Base-by-base conservation (phyloP, 179 eudicot species). In the Beta lomatogona region DNA sequence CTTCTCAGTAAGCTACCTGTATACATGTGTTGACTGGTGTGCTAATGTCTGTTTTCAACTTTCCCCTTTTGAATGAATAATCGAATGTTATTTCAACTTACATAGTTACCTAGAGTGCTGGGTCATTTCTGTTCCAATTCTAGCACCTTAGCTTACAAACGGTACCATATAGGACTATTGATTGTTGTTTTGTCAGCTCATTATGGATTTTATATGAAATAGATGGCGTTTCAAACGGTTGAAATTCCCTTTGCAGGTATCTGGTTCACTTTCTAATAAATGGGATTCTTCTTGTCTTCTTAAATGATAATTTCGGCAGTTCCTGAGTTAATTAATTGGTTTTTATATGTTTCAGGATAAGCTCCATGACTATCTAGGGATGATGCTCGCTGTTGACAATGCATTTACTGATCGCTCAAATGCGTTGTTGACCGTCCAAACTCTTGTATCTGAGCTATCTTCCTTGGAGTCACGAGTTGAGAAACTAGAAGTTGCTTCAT, bases 321-420 rank as follows among this genome's bases (percentile, higher is more conserved):
- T 10, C 31, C n/a, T 15, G n/a, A 15, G 21, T 50, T 18, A 50
- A 18, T n/a, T 9, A 45, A n/a, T 77, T 53, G 15, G 44, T 16
- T 59, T 45, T 52, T 50, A 28, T 81, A 36, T 80, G 9, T 85
- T 87, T 79, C 94, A 95, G 99, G 99, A 94, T 79, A 91, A 91
- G 64, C 90, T 95, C 80, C 99, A 92, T 84, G 99, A 95, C 73
- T 89, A 95, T 82, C 84, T 95, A 77, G 98, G 98, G 76, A 83
- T 95, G 85, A 94, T 94, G 97, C 80, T 95, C 73, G 92, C 95
- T 31, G 92, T 90, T 71, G 90, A 92, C 80, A 85, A 86, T 87
- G 99, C 99, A 65, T 94, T 92, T 82, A 83, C 95, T 64, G 99
- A 95, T 83, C 93, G 99, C 7, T 92, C 99, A 81, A 95, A 90